These are phyloP conservation scores for Tuber microsphaerosporum DNA, from an alignment of 495 filamentous ascomycete species.

Conservation along the genomic window DNA sequence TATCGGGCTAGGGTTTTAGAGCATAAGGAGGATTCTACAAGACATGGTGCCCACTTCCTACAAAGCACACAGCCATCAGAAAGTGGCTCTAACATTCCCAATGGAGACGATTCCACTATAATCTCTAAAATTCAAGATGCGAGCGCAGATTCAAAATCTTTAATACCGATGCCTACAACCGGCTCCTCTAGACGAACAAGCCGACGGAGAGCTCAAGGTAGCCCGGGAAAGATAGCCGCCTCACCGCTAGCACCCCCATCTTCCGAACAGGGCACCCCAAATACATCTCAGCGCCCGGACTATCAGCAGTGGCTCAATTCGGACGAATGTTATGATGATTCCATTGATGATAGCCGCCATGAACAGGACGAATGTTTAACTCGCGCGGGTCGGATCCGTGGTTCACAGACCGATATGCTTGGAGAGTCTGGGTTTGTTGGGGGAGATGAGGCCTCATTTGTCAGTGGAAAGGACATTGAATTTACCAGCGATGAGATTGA, in stretches of 20 bases:
- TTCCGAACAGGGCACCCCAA: constrained; percentile 3
- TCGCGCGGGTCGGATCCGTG: constrained; percentile 5
- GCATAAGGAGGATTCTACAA: not conserved
- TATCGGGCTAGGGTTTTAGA: not conserved
- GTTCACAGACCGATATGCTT: constrained; percentile 14
- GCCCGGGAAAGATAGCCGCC: not conserved
- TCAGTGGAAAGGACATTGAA: constrained; percentile 1
- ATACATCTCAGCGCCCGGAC: constrained; percentile 1
- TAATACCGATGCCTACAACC: not conserved
- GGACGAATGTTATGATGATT: constrained; percentile 11
- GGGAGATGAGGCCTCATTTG: constrained; percentile 24
- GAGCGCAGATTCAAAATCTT: not conserved
- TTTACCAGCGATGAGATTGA: not conserved
- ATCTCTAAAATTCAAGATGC: not conserved
- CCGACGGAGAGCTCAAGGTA: constrained; percentile 4
- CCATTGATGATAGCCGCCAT: constrained; percentile 18
- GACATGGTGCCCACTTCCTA: not conserved
- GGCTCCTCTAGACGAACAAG: not conserved
- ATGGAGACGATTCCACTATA: not conserved
- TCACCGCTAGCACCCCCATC: not conserved
- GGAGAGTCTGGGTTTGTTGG: constrained; percentile 31
- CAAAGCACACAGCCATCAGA: not conserved
- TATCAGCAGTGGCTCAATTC: constrained; percentile 27
- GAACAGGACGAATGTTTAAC: constrained; percentile 5
- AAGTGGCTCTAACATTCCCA: not conserved